Percentiles rank a stretch among this genome's conserved stretches.
Evolutionary conservation across 2,329 filamentous ascomycete species (phyloP).

Genomic region (Penicillium concentricum): DNA sequence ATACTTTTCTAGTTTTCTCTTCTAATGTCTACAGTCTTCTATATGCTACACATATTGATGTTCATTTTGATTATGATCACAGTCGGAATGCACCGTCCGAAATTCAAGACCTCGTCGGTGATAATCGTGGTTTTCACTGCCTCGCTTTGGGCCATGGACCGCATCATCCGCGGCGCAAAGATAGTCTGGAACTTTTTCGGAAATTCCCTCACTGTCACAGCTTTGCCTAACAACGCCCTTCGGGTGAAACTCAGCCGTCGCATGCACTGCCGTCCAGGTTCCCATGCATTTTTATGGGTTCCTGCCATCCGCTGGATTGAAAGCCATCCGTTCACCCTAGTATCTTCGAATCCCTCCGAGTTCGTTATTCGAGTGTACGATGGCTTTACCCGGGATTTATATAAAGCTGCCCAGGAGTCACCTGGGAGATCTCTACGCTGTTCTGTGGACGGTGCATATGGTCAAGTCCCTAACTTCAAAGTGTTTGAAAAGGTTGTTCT

Average conservation of each 20-base stretch:
- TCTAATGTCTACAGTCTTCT: constrained; percentile 9
- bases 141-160: constrained; percentile 9
- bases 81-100: constrained; percentile 11
- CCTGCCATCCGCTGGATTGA: constrained; percentile 3
- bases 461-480: constrained; percentile 4
- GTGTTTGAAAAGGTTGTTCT: constrained; percentile 5
- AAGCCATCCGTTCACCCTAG: constrained; percentile 6
- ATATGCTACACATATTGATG: constrained; percentile 8
- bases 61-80: constrained; percentile 13
- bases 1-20: background rate
- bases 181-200: constrained; percentile 11
- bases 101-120: constrained; percentile 6
- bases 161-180: constrained; percentile 8
- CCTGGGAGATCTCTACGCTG: background rate
- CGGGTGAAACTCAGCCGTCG: constrained; percentile 3
- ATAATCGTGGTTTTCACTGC: constrained; percentile 12
- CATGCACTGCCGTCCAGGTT: background rate
- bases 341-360: constrained; percentile 1
- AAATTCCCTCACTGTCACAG: constrained; percentile 5
- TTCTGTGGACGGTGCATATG: constrained; percentile 4
- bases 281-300: constrained; percentile 5
- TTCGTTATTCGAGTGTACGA: constrained; percentile 6
- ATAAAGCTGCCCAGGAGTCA: background rate
- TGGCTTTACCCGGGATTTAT: constrained; percentile 2
- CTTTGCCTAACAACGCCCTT: constrained; percentile 1